Conservation (phyloP, 768 basidiomycete species). For the Lentinula raphanica region DNA sequence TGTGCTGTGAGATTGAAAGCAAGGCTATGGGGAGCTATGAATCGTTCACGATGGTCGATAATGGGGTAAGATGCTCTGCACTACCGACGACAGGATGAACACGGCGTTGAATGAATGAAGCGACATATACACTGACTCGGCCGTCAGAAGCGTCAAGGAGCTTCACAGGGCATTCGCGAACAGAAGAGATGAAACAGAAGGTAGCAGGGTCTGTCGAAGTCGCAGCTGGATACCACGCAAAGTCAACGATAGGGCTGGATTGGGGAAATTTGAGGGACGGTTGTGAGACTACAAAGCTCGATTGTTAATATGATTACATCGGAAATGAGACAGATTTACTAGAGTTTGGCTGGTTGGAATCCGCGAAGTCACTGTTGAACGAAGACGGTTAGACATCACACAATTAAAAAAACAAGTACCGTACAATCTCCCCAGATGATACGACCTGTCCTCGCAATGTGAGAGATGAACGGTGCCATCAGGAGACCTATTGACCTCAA, state of each 20-base stretch:
- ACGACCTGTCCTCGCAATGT: constrained; percentile 65
- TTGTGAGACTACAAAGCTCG: not conserved
- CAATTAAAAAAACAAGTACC: not conserved
- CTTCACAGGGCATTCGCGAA: constrained; percentile 82
- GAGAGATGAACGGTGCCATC: constrained; percentile 68
- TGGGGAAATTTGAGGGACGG: constrained; percentile 36
- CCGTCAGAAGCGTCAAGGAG: constrained; percentile 77
- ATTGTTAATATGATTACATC: too few relatives aligned
- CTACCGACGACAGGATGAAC: constrained; percentile 30
- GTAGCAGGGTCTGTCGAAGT: constrained; percentile 48
- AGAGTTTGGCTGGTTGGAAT: not conserved
- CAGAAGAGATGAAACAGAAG: constrained; percentile 80
- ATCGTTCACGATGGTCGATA: constrained; percentile 89
- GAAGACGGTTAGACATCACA: not conserved
- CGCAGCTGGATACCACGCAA: constrained; percentile 82
- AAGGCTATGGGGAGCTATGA: constrained; percentile 81
- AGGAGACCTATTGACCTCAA: constrained; percentile 48
- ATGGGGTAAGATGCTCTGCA: constrained; percentile 88
- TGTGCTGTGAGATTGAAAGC: constrained; percentile 67
- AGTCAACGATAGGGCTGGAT: constrained; percentile 71
- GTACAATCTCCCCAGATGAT: constrained; percentile 48
- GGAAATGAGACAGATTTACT: too few relatives aligned
- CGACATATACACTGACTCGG: constrained; percentile 47
- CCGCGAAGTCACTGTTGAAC: constrained; percentile 3
- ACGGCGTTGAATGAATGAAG: not conserved